Evolutionary conservation across 2,329 filamentous ascomycete species (phyloP), one percentile per base, ranked within the genome.

Genomic region (Capronia americana): DNA sequence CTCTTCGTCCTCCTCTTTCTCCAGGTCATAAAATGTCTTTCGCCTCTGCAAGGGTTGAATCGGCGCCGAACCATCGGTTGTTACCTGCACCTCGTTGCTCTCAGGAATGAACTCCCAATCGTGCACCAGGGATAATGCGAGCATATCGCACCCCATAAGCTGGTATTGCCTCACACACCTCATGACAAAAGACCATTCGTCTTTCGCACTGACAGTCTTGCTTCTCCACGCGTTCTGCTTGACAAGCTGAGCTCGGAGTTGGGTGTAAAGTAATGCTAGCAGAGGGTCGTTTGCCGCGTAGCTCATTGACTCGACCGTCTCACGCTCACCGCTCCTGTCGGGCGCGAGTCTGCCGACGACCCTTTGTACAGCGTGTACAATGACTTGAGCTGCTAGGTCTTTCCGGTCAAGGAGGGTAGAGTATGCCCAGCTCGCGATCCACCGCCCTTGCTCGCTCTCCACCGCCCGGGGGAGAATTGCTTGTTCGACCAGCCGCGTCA

Each of bases 361-460:
- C 0, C 87, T 88, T 69, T 91, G 89, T 0, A 97, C 86, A 0
- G 93, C 93, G 1, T 90, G 90, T 72, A 96, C 90, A 3, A 99
- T 82, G 6, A 90, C 88, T 60, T 92, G 87, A 6, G 97, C 92
- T 5, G 94, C 91, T 83, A 93, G 91, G 71, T 96, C 91, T 67
- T 89, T 87, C 69, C 91, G 86, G 44, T 88, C 88, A 4, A 98
- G 84, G 7, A 61, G 28, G 85, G 97, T 92, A 90, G 92, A 96
- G 75, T 97, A 97, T 2, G 92, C 92, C 95, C 95, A 99, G 0
- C 91, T 95, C 11, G 93, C 92, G 65, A 97, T 86, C 94, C 95
- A 99, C 64, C 94, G 86, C 11, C 68, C 69, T 75, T 99, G 94
- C 2, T 92, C 92, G 69, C 94, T 89, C 48, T 88, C 85, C 0